Evolutionary conservation across 352 stramenopile genomes (phyloP).

Genomic region (Phytophthora brassicae): DNA sequence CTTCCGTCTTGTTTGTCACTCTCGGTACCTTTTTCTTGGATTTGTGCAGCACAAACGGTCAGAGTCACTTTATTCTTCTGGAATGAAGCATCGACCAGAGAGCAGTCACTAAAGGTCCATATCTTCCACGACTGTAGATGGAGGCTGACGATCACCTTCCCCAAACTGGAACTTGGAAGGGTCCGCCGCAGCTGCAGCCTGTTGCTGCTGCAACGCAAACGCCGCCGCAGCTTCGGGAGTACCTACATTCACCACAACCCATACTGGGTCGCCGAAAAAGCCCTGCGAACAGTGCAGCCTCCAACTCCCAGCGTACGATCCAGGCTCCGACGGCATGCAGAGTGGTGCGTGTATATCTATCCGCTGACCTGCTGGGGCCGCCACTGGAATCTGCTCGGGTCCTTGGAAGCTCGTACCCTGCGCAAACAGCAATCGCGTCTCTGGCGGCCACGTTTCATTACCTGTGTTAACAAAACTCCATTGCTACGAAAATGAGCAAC

Average conservation of each 20-base stretch:
- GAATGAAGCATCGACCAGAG: conserved; percentile 8
- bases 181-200: conserved; percentile 19
- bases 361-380: conserved; percentile 38
- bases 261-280: conserved; percentile 80
- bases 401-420: conserved; percentile 68
- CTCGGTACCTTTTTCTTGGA: conserved; percentile 14
- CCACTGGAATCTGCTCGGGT: conserved; percentile 57
- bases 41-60: conserved; percentile 6
- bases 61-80: conserved; percentile 7
- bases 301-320: conserved; percentile 77
- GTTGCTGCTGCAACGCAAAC: conserved; percentile 29
- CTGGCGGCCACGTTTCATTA: conserved; percentile 49
- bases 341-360: conserved; percentile 68
- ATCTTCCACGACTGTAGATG: conserved; percentile 40
- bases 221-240: conserved; percentile 24
- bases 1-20: conserved; percentile 5
- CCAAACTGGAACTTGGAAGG: conserved; percentile 39
- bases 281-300: conserved; percentile 58
- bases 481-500: conserved; percentile 36
- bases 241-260: conserved; percentile 73
- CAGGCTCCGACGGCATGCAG: conserved; percentile 53
- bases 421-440: conserved; percentile 64
- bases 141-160: conserved; percentile 21
- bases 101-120: conserved; percentile 40
- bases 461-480: conserved; percentile 82